Percentiles rank a stretch among this genome's conserved stretches.
phyloP scores from a whole-genome alignment of 208 protist genomes.

The Leishmania arabica region DNA sequence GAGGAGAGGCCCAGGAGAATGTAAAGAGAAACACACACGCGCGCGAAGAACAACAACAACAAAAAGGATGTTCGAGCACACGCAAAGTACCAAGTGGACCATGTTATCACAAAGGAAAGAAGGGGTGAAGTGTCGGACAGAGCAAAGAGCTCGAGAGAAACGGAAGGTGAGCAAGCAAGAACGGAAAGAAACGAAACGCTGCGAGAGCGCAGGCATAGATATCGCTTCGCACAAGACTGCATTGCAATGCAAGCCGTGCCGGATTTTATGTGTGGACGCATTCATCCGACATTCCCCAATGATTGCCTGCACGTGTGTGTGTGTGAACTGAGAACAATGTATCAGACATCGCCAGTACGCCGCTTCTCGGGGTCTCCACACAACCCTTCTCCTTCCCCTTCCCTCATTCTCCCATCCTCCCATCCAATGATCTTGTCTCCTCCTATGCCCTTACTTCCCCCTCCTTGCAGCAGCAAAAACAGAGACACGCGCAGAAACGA shows the following conservation, averaged over 20 bases:
- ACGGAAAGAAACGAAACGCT: neutral
- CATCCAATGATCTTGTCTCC: no score
- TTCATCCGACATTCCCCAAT: neutral
- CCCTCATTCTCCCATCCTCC: neutral
- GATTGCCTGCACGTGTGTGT: neutral
- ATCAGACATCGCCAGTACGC: neutral
- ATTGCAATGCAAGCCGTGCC: neutral
- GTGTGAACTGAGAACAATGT: neutral
- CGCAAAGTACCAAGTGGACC: neutral
- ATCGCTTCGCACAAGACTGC: neutral
- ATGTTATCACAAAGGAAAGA: neutral
- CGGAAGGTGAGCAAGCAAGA: neutral
- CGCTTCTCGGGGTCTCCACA: neutral
- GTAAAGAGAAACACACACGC: neutral
- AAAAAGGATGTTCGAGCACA: neutral
- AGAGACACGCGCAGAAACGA: neutral
- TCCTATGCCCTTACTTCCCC: neutral
- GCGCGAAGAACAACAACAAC: neutral
- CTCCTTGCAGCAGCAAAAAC: neutral
- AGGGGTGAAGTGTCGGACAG: conserved; percentile 7
- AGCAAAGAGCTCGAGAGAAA: neutral
- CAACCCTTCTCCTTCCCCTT: neutral
- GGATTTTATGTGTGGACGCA: neutral
- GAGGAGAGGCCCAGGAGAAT: neutral
- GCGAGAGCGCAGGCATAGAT: neutral